Base-by-base conservation (phyloP, 306 rosid genomes). In the Trichosanthes truncata region DNA sequence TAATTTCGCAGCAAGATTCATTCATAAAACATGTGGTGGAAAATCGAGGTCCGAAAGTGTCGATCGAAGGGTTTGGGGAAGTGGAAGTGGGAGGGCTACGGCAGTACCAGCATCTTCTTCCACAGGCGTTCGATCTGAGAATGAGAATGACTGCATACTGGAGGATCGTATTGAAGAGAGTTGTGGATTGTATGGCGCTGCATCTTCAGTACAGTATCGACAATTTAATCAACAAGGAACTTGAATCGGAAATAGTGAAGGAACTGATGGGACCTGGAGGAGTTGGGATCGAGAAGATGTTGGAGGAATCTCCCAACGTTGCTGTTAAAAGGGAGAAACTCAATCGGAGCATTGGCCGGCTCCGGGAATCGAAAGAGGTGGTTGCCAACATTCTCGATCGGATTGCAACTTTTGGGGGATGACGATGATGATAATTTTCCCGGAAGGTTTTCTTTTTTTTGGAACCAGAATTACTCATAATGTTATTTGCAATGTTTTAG, bases 141-240 rank as follows among this genome's bases (percentile, higher is more conserved):
- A 84, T 86, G 66, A 81, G 92, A 5, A 84, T 88, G 83, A 79
- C 81, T 0, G 86, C 97, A 0, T 88, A 88, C 48, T 90, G 97
- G 92, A 88, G 63, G 80, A 82, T 88, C 4, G 92, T 88, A 11
- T 0, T 71, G 76, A 82, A 76, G 51, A 80, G 91, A 68, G 46
- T 88, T 4, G 87, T 84, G 48, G 94, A 90, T 33, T 71, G 9
- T 49, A 78, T 77, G 52, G 91, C 90, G 0, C 35, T 85, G 40
- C 91, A 84, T 62, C 2, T 91, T 36, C 88, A 84, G 80, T 6
- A 78, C 0, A 83, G 87, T 3, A 66, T 89, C 4, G 57, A 81
- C 3, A 59, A 65, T 7, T 57, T 91, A 6, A 78, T 91, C 3
- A 79, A 81, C 38, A 75, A n/a, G 1, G 88, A 88, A 2, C 29